Conservation (phyloP, 129 eudicot species). For the sunflower (Helianthus annuus) region HanXRQr2.0-SUNRISE NC_035433.2:57648081-57648580, state of each 20-base stretch:
- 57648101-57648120: constrained; percentile 9
- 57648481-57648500: constrained; percentile 99
- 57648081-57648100: constrained; percentile 9
- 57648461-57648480: constrained; percentile 96
- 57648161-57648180: background rate
- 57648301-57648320: too few relatives aligned
- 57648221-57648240: too few relatives aligned
- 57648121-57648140: background rate
- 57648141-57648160: background rate
- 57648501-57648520: constrained; percentile 94
- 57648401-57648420: constrained; percentile 88
- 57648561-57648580: constrained; percentile 27
- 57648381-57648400: constrained; percentile 48
- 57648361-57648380: background rate
- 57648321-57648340: background rate
- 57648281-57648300: too few relatives aligned
- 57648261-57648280: too few relatives aligned
- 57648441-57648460: constrained; percentile 97
- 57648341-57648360: constrained; percentile 1
- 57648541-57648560: constrained; percentile 99
- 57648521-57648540: constrained; percentile 98
- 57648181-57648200: too few relatives aligned
- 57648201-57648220: too few relatives aligned
- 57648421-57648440: constrained; percentile 99
- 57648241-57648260: too few relatives aligned